phyloP scores from a whole-genome alignment of 2,329 filamentous ascomycete genomes.

The Sporothrix inflata region DNA sequence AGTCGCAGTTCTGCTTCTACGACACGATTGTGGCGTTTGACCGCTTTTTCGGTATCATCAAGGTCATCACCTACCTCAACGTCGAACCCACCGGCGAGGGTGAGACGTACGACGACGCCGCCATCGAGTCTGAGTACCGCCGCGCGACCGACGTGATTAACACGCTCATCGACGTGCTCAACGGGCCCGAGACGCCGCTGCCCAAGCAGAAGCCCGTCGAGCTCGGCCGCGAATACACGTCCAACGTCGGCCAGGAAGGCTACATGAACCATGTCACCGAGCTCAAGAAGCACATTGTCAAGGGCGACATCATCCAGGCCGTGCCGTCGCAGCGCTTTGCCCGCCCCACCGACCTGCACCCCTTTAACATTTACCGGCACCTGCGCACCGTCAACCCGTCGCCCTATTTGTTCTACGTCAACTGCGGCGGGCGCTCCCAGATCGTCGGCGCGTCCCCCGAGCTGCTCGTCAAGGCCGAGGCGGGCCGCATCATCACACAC shows the following conservation, averaged over 20 bases:
- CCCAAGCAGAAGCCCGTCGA: conserved; percentile 75
- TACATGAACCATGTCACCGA: conserved; percentile 87
- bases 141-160: conserved; percentile 67
- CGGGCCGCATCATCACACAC: conserved; percentile 83
- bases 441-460: conserved; percentile 95
- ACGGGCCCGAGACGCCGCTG: conserved; percentile 73
- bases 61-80: conserved; percentile 87
- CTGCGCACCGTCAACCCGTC: conserved; percentile 97
- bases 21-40: conserved; percentile 94
- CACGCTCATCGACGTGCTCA: conserved; percentile 70
- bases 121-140: conserved; percentile 69
- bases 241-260: conserved; percentile 85
- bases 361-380: conserved; percentile 97
- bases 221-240: conserved; percentile 77
- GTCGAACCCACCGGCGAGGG: conserved; percentile 45
- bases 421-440: conserved; percentile 88
- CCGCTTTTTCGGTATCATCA: conserved; percentile 89
- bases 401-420: conserved; percentile 94
- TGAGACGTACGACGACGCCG: conserved; percentile 27
- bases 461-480: conserved; percentile 88
- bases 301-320: conserved; percentile 95
- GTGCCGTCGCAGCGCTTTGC: conserved; percentile 94
- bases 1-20: conserved; percentile 96
- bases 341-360: conserved; percentile 85
- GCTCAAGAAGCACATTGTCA: conserved; percentile 87